phyloP scores from a whole-genome alignment of 2,329 filamentous ascomycete genomes.

The Sclerotinia nivalis region DNA sequence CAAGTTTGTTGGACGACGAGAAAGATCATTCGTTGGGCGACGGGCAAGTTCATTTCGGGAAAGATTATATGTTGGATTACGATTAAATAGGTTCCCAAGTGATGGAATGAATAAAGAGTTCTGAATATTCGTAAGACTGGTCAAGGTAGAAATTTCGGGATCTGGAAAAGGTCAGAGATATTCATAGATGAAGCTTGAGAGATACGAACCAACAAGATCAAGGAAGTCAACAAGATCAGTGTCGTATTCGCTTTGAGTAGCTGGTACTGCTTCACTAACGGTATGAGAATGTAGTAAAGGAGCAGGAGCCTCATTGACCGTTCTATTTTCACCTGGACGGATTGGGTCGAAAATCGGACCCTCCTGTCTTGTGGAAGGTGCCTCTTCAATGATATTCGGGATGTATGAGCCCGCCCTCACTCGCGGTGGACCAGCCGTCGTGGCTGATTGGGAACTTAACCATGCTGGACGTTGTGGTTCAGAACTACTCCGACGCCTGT shows the following conservation, averaged over 20 bases:
- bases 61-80: slow-evolving; percentile 75
- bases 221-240: slow-evolving; percentile 65
- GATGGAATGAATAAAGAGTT: slow-evolving; percentile 87
- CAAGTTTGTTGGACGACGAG: slow-evolving; percentile 18
- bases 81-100: slow-evolving; percentile 73
- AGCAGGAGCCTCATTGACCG: background rate
- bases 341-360: slow-evolving; percentile 10
- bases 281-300: slow-evolving; percentile 12
- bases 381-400: slow-evolving; percentile 22
- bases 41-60: slow-evolving; percentile 47
- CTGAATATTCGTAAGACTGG: slow-evolving; percentile 84
- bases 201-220: slow-evolving; percentile 60
- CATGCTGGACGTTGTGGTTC: slow-evolving; percentile 23
- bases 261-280: background rate
- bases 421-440: slow-evolving; percentile 1
- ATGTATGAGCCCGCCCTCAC: slow-evolving; percentile 21
- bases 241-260: slow-evolving; percentile 51
- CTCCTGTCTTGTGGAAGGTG: slow-evolving; percentile 3
- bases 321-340: background rate
- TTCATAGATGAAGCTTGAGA: background rate
- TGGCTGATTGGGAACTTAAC: slow-evolving; percentile 1
- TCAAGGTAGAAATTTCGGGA: slow-evolving; percentile 67
- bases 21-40: slow-evolving; percentile 35
- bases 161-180: slow-evolving; percentile 31
- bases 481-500: slow-evolving; percentile 26